Conservation (phyloP, 257 asterid species). For the Solanum phureja region DNA sequence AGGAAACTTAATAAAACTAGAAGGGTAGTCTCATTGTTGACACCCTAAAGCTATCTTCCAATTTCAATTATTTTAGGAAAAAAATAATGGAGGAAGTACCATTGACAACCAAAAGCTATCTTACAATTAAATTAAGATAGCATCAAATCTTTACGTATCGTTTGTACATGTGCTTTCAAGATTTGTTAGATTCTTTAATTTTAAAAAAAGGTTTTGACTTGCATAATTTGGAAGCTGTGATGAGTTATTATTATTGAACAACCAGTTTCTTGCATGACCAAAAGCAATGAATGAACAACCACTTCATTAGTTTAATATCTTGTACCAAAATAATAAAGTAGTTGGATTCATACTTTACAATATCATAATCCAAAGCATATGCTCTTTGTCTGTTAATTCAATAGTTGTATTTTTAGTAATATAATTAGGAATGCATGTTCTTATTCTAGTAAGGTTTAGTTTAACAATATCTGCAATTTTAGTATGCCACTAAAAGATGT, state of each 20-base stretch:
- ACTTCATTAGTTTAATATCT: constrained; percentile 11
- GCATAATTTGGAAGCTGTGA: not conserved
- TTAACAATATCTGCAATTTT: not conserved
- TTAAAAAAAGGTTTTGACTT: not conserved
- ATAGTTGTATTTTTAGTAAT: not conserved
- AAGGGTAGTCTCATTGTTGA: not conserved
- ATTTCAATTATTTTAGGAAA: not conserved
- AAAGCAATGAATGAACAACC: constrained; percentile 35
- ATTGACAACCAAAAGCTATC: not conserved
- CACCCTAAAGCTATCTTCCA: not conserved
- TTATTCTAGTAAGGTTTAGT: not conserved
- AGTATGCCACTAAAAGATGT: not conserved
- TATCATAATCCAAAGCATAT: constrained; percentile 12
- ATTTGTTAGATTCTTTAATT: constrained; percentile 7
- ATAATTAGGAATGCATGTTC: not conserved
- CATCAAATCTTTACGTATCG: constrained; percentile 13
- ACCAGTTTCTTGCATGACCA: constrained; percentile 9
- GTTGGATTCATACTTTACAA: constrained; percentile 14
- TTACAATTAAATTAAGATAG: not conserved
- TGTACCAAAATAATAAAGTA: constrained; percentile 2
- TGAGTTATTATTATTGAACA: not conserved
- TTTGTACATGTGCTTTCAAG: constrained; percentile 13
- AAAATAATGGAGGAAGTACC: not conserved
- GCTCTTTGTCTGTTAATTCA: not conserved
- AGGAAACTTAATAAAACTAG: not conserved